Conservation (phyloP, 2,329 filamentous ascomycete genomes). For the Venturia oleaginea region DNA sequence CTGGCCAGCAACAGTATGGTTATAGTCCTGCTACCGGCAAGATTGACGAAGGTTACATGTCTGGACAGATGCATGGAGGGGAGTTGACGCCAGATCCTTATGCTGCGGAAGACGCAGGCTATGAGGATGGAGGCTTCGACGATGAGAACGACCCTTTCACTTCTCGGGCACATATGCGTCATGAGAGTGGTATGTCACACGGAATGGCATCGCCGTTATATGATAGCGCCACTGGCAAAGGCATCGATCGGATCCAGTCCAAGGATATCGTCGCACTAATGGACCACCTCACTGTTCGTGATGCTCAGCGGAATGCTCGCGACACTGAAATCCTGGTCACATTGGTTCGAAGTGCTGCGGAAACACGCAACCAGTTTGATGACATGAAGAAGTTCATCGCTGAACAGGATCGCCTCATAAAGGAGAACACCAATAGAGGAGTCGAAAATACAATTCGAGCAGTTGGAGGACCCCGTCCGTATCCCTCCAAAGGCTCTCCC, state of each 20-base stretch:
- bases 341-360: conserved; percentile 82
- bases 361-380: conserved; percentile 95
- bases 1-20: conserved; percentile 9
- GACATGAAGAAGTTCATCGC: conserved; percentile 90
- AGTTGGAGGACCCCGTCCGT: conserved; percentile 75
- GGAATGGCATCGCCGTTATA: conserved; percentile 85
- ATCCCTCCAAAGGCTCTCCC: conserved; percentile 54
- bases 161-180: conserved; percentile 47
- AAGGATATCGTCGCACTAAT: conserved; percentile 95
- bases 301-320: conserved; percentile 89
- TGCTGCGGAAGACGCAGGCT: conserved; percentile 1
- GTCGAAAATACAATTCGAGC: conserved; percentile 79
- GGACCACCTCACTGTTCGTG: conserved; percentile 96
- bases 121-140: conserved; percentile 40
- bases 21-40: conserved; percentile 48
- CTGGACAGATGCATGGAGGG: conserved; percentile 53
- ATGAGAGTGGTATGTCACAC: conserved; percentile 83
- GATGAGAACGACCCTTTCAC: conserved; percentile 58
- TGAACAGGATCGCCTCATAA: conserved; percentile 81
- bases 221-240: conserved; percentile 77
- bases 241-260: conserved; percentile 85
- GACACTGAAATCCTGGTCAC: conserved; percentile 96
- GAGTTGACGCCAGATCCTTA: conserved; percentile 34
- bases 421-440: conserved; percentile 77
- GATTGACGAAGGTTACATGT: conserved; percentile 89